Conservation (phyloP, 2,329 filamentous ascomycete species). For the Colletotrichum tofieldiae region DNA sequence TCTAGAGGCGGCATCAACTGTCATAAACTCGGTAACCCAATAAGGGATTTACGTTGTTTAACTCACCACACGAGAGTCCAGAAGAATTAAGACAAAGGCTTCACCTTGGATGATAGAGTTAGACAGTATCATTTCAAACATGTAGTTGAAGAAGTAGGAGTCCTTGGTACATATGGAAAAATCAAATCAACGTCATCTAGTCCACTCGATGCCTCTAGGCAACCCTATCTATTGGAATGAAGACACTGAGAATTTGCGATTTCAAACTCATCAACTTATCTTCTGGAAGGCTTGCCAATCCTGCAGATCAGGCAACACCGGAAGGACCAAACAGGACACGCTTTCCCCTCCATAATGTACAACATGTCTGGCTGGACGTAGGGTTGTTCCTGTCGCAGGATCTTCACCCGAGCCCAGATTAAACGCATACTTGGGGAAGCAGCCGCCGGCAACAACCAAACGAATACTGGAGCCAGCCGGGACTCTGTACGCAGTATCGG, state of each 20-base stretch:
- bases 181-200: too few relatives aligned
- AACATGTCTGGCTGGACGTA: conserved; percentile 40
- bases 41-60: too few relatives aligned
- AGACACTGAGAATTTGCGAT: neutral
- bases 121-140: too few relatives aligned
- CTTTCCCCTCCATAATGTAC: conserved; percentile 23
- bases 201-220: too few relatives aligned
- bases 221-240: neutral
- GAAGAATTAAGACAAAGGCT: too few relatives aligned
- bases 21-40: too few relatives aligned
- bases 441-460: conserved; percentile 46
- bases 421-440: conserved; percentile 42
- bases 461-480: conserved; percentile 45
- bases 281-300: neutral
- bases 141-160: too few relatives aligned
- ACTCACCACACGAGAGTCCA: too few relatives aligned
- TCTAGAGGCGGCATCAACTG: too few relatives aligned
- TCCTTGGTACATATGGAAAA: too few relatives aligned
- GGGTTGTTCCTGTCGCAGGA: conserved; percentile 37
- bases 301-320: neutral
- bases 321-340: conserved; percentile 16
- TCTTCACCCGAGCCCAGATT: conserved; percentile 46
- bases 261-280: neutral
- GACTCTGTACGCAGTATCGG: conserved; percentile 46
- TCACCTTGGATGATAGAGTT: too few relatives aligned